Evolutionary conservation across 345 rosid genomes (phyloP), one percentile per base, ranked within the genome.

Genomic region (Carallia pectinifolia): DNA sequence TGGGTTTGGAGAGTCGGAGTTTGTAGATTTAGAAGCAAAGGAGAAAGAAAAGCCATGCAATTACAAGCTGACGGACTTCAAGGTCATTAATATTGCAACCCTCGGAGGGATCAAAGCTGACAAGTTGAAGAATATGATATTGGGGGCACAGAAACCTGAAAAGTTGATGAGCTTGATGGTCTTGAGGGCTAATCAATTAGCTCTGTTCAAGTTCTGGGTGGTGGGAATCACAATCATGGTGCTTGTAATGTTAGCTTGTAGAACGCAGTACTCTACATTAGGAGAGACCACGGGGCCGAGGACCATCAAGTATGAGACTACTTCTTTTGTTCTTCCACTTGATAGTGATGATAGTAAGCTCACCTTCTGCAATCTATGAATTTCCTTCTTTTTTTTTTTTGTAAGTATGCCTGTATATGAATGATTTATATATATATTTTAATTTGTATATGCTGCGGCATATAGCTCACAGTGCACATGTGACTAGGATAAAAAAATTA

Each of bases 241-340:
- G 34, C 61, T 79, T 36, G 29, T 53, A 17, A 33, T 75, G 6
- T 67, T 73, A 71, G 79, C 74, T 1, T 70, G 66, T 50, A 66
- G 61, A 58, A 16, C 71, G 60, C 76, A 71, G 53, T 12, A 75
- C 58, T 68, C 29, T 19, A 48, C 71, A 34, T 16, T 76, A 13
- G 72, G 71, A 8, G 62, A 63, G 38, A 47, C 48, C 37, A 6
- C 23, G n/a, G 59, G 27, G 19, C 31, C 19, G 4, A 36, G 31
- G 58, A 12, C 54, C 9, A 7, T 12, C 17, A 36, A 17, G 16
- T 62, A 63, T 6, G 40, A 37, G 65, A 16, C 31, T 31, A 9
- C 52, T 31, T 48, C 72, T 55, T 38, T 52, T 50, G 47, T 54
- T 68, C 61, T 75, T 6, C 79, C 77, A 47, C 71, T 53, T 7